A percentile compares a stretch with the other conserved stretches of the same genome.
phyloP scores from a whole-genome alignment of 169 alveolate species.

The Eimeria zaria region DNA sequence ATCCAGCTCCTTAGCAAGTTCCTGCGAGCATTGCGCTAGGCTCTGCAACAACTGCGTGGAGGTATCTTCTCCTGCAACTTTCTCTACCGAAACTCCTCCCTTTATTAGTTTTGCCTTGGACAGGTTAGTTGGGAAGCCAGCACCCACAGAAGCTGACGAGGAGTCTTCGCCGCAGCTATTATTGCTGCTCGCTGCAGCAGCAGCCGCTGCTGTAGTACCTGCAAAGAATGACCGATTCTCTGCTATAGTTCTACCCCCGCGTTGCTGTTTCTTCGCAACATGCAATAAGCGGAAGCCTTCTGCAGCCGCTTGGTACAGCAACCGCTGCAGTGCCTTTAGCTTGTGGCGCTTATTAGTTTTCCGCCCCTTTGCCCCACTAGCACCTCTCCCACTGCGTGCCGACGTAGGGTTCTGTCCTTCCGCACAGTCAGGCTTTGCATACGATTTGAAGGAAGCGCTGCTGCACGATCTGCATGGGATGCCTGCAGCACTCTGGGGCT shows the following conservation, averaged over 20 bases:
- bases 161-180: conserved; percentile 25
- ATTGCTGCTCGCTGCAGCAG: conserved; percentile 47
- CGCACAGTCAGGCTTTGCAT: not conserved
- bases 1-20: conserved; percentile 44
- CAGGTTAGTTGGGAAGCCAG: not conserved
- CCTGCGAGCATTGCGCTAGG: conserved; percentile 45
- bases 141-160: not conserved
- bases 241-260: not conserved
- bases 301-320: conserved; percentile 42
- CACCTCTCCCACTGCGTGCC: not conserved
- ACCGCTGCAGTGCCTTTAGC: conserved; percentile 15
- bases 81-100: conserved; percentile 48
- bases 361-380: not conserved
- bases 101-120: not conserved
- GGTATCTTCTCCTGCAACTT: conserved; percentile 21
- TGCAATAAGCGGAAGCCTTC: conserved; percentile 26
- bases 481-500: conserved; percentile 27
- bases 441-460: not conserved
- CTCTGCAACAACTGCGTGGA: conserved; percentile 47
- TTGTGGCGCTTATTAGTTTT: not conserved
- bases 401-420: not conserved
- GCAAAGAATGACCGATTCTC: conserved; percentile 62
- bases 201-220: conserved; percentile 61
- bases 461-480: conserved; percentile 30
- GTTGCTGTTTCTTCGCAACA: conserved; percentile 59